These are phyloP conservation scores for Leccinum obscurum DNA, from an alignment of 768 basidiomycete species.

Conservation along the genomic window DNA sequence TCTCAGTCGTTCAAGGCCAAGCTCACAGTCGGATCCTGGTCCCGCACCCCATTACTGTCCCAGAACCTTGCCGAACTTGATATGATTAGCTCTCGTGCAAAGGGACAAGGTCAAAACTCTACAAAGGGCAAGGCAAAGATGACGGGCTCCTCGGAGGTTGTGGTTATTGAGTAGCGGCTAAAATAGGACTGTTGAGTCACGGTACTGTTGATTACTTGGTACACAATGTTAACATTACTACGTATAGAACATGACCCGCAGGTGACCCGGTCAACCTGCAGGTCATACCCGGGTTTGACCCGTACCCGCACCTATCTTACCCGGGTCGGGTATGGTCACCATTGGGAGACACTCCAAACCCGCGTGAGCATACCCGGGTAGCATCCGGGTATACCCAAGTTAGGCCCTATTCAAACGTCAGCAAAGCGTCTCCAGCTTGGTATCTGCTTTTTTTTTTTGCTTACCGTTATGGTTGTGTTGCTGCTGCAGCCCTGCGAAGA, in stretches of 20 bases:
- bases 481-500: too few species aligned
- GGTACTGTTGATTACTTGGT: too few species aligned
- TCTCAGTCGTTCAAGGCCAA: not conserved
- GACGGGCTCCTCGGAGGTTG: too few species aligned
- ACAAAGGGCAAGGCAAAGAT: not conserved
- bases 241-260: not conserved
- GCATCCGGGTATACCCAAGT: not conserved
- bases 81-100: not conserved
- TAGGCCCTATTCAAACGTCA: not conserved
- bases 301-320: not conserved
- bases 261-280: not conserved
- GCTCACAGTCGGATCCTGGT: slow-evolving; percentile 5
- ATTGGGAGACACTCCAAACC: not conserved
- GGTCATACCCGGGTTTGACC: not conserved
- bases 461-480: too few species aligned
- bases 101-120: not conserved
- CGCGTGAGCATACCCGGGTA: not conserved
- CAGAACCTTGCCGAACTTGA: not conserved
- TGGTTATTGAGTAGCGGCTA: too few species aligned
- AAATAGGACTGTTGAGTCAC: too few species aligned
- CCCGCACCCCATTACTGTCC: not conserved
- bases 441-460: too few species aligned
- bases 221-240: too few species aligned
- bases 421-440: too few species aligned
- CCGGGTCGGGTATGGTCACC: not conserved